A percentile compares a stretch with the other conserved stretches of the same genome.
phyloP scores from a whole-genome alignment of 169 alveolate species.

The Eimeria acervulina region DNA sequence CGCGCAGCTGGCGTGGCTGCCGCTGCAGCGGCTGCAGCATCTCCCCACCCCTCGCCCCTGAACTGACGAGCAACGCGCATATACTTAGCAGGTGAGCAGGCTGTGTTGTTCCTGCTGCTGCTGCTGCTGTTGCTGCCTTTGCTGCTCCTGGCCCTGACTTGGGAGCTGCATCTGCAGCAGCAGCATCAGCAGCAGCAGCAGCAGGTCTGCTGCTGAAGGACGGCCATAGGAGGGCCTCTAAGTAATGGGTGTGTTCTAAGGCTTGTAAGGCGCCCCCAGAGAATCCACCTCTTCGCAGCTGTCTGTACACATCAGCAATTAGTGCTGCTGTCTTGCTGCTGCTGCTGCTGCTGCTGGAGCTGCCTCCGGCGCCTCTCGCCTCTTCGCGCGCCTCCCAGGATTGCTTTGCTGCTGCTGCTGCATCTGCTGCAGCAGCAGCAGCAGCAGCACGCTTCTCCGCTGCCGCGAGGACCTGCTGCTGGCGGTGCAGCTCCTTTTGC shows the following conservation, averaged over 20 bases:
- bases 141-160: no score
- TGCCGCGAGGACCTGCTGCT: neutral
- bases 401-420: neutral
- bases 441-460: slow-evolving; percentile 30
- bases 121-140: neutral
- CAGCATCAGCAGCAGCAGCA: slow-evolving; percentile 7
- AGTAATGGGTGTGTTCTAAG: neutral
- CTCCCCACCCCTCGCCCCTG: neutral
- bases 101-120: neutral
- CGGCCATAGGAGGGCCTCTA: neutral
- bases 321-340: neutral
- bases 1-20: neutral
- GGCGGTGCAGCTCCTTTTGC: slow-evolving; percentile 14
- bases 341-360: neutral
- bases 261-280: neutral
- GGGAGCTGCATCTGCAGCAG: neutral
- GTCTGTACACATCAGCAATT: neutral
- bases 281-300: neutral
- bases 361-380: neutral
- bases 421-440: slow-evolving; percentile 1
- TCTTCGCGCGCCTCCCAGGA: neutral
- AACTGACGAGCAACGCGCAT: neutral
- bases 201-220: slow-evolving; percentile 18
- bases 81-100: slow-evolving; percentile 24
- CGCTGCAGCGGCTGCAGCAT: neutral